These are phyloP conservation scores for Leccinum broughii DNA, from an alignment of 768 basidiomycete species.

Conservation along the genomic window DNA sequence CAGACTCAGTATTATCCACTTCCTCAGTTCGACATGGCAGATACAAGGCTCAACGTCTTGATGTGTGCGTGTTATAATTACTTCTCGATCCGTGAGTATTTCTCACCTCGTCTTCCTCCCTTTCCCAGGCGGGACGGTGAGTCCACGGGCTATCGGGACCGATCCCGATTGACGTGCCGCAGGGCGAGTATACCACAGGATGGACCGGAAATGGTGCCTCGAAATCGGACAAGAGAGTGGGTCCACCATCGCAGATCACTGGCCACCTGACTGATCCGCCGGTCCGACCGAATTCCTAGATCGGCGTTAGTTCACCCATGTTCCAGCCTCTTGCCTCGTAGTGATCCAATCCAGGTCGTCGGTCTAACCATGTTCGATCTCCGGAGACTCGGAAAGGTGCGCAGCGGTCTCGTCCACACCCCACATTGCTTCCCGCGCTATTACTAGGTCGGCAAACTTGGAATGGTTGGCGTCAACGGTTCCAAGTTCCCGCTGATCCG, in stretches of 20 bases:
- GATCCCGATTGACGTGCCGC: constrained; percentile 1
- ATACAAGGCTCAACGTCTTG: constrained; percentile 62
- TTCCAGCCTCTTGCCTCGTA: constrained; percentile 1
- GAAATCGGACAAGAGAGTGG: constrained; percentile 91
- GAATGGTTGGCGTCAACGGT: constrained; percentile 90
- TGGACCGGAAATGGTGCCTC: constrained; percentile 93
- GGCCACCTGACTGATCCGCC: not conserved
- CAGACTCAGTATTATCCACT: not conserved
- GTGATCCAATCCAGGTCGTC: constrained; percentile 61
- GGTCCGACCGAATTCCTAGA: constrained; percentile 39
- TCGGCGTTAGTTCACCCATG: constrained; percentile 52
- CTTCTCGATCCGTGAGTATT: not conserved
- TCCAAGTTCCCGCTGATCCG: constrained; percentile 86
- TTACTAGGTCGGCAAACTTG: constrained; percentile 68
- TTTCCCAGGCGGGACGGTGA: constrained; percentile 46
- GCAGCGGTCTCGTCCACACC: constrained; percentile 19
- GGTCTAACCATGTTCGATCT: constrained; percentile 89
- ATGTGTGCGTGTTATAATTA: constrained; percentile 60
- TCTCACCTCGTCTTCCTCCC: constrained; percentile 10
- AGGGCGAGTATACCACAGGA: constrained; percentile 94
- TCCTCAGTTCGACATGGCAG: constrained; percentile 38
- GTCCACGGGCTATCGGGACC: constrained; percentile 14
- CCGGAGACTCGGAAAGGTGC: constrained; percentile 74
- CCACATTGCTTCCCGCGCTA: constrained; percentile 8
- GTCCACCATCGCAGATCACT: constrained; percentile 8